phyloP scores from a whole-genome alignment of 176 grass and related monocot species.

The Carex myosuroides region DNA sequence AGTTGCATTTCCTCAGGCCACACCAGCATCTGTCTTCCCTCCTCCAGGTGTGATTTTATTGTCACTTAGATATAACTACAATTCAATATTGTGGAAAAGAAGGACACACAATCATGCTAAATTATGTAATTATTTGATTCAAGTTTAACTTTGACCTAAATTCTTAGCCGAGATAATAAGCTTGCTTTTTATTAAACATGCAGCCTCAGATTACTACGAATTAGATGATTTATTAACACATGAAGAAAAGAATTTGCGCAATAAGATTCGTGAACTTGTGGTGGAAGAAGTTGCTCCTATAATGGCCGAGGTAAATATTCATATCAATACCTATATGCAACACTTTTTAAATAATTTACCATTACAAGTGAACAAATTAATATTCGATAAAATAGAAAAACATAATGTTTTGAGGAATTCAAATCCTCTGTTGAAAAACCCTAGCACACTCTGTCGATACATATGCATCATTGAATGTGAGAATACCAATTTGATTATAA shows the following conservation, averaged over 20 bases:
- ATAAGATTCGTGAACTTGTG: constrained; percentile 36
- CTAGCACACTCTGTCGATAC: neutral
- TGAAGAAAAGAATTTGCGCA: constrained; percentile 32
- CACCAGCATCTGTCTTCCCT: constrained; percentile 50
- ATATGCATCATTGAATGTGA: neutral
- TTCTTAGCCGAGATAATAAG: neutral
- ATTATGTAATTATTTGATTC: neutral
- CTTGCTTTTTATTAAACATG: neutral
- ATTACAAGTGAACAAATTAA: neutral
- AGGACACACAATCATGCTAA: neutral
- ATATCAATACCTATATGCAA: neutral
- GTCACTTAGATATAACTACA: neutral
- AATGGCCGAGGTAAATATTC: constrained; percentile 23
- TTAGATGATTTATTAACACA: constrained; percentile 47
- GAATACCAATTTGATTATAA: neutral
- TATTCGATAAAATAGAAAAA: neutral
- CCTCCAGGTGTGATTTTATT: constrained; percentile 30
- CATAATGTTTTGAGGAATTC: neutral
- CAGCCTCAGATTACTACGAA: constrained; percentile 48
- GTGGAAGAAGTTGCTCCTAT: constrained; percentile 65
- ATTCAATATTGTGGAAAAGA: neutral
- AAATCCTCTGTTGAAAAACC: neutral
- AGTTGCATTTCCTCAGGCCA: constrained; percentile 53
- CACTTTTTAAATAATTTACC: neutral
- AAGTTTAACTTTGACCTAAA: neutral